Base-by-base conservation (phyloP, 23 red algal species). In the Chondrus crispus region DNA sequence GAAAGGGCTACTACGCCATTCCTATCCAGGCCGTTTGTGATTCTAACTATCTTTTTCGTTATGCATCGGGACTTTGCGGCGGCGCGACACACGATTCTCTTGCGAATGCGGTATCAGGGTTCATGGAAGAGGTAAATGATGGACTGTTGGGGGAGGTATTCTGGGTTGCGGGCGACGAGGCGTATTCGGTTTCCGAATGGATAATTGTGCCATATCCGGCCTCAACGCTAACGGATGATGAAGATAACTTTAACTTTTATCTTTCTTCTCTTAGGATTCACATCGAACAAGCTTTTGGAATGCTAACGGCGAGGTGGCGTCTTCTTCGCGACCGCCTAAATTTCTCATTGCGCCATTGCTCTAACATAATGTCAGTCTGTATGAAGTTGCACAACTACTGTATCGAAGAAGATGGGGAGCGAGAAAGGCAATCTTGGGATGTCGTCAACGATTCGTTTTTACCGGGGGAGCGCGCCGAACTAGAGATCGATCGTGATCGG, bases 1-100 rank as follows among this genome's bases (percentile, higher is more conserved):
- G 69, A 36, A 74, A 74, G 32, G 69, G 69, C 5, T 74, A 77
- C 37, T 74, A 39, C 47, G 69, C 69, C n/a, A 35, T 74, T 39
- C 69, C 69, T 39, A 19, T 74, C 38, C 69, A 37, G 6, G 28
- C 8, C 42, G 28, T 36, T 74, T 74, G 42, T 35, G 69, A 20
- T n/a, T n/a, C 10, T 30, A 12, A 70, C 63, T 77, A 77, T 48
- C 38, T 5, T 10, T 77, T 43, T 77, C 10, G 47, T 6, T 13
- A 77, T 47, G 42, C 52, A 2, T 77, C 72, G 4, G 42, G 47
- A 3, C 20, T 42, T 40, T 77, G 72, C 30, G 72, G 22, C 12
- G 72, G 72, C 7, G 47, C 72, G 3, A 77, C 72, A 13, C 40
- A 77, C 30, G 72, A 77, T 48, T 4, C 72, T 5, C 26, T 77